Base-by-base conservation (phyloP, 2,329 filamentous ascomycete species). In the Clonostachys rhizophaga region DNA sequence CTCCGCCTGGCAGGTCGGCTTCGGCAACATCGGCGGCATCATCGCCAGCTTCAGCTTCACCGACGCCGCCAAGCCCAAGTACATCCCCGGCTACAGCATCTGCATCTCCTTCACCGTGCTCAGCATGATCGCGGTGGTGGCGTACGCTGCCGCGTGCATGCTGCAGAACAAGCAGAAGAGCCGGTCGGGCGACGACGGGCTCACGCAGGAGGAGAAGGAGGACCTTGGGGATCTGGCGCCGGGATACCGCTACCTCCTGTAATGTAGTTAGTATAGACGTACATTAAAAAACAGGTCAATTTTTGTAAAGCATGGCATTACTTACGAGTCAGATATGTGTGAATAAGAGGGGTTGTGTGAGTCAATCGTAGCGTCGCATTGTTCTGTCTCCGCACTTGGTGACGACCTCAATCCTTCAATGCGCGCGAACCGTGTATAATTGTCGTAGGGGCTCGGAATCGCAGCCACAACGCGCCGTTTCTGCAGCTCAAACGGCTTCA, bases 1-100 rank as follows among this genome's bases (percentile, higher is more conserved):
- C 12, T 81, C 81, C 9, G 87, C 85, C 1, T 91, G 85, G 84
- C 87, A 91, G 62, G 74, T 91, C 40, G 85, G 84, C 1, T 89
- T 91, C 54, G 87, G 87, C 11, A 91, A 91, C 57, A 81, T 90
- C 36, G 87, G 87, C 40, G 88, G 87, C 24, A 90, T 91, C 58
- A 84, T 91, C 50, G 78, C 87, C 12, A 89, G 87, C 0, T 91
- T 83, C 65, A 71, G 80, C 2, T 90, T 89, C 63, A 59, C 87
- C 16, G 60, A 68, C 20, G 76, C 71, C 45, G 89, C 96, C 60
- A 78, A 79, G 3, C 89, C 88, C 1, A 61, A 66, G 42, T 95
- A 86, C 64, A 78, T 71, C 7, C 82, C 76, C 1, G 91, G 91
- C 0, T 95, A 94, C 66, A 78, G 76, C 46, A 90, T 96, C 52